phyloP scores from a whole-genome alignment of 192 early-diverging fungal genomes.

The Paraglomus occultum region DNA sequence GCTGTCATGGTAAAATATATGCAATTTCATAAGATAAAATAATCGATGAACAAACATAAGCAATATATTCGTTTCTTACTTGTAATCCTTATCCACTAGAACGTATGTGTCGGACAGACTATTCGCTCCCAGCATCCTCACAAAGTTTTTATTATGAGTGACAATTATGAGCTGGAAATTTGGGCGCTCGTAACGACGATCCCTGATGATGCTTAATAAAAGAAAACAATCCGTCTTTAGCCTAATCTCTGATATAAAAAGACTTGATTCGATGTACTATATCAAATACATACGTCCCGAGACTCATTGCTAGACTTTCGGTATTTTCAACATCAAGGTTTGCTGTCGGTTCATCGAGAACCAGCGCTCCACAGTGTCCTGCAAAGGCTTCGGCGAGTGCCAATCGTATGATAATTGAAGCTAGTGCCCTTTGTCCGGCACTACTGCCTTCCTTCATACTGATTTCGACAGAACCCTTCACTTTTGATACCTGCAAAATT shows the following conservation, averaged over 20 bases:
- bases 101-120: slow-evolving; percentile 82
- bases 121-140: slow-evolving; percentile 72
- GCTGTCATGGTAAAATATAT: no score
- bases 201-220: slow-evolving; percentile 68
- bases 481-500: slow-evolving; percentile 80
- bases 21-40: no score
- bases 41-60: no score
- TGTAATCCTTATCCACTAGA: not conserved
- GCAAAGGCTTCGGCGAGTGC: slow-evolving; percentile 96
- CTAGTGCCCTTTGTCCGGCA: slow-evolving; percentile 96
- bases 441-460: slow-evolving; percentile 96
- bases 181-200: slow-evolving; percentile 62
- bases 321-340: slow-evolving; percentile 93
- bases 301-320: slow-evolving; percentile 75
- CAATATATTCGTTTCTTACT: no score
- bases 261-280: not conserved
- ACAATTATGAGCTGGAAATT: slow-evolving; percentile 99
- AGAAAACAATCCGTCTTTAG: not conserved
- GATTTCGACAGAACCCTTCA: slow-evolving; percentile 76
- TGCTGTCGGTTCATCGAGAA: slow-evolving; percentile 97
- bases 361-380: slow-evolving; percentile 87
- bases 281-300: slow-evolving; percentile 58
- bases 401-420: slow-evolving; percentile 92
- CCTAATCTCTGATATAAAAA: not conserved
- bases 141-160: slow-evolving; percentile 97